Percentiles rank a stretch among this genome's conserved stretches.
These are phyloP conservation scores for Fremontodendron californicum DNA, from an alignment of 345 rosid species.

Conservation along the genomic window DNA sequence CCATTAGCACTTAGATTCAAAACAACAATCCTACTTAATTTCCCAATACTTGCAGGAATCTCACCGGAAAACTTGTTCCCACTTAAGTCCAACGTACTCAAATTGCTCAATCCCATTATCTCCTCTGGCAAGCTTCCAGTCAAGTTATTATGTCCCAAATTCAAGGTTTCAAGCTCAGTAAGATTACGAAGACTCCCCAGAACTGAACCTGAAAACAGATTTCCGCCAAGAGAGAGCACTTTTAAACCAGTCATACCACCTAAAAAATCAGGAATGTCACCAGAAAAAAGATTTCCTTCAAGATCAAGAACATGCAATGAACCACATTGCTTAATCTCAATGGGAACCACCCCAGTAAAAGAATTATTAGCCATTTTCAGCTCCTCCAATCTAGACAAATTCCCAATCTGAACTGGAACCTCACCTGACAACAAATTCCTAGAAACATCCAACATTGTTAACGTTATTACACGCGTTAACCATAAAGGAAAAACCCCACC, in stretches of 20 bases:
- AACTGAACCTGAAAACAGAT: conserved; percentile 61
- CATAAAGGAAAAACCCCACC: conserved; percentile 60
- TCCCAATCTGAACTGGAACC: conserved; percentile 60
- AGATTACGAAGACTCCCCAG: conserved; percentile 52
- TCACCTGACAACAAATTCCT: conserved; percentile 62
- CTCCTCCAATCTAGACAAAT: conserved; percentile 48
- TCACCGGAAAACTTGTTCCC: conserved; percentile 52
- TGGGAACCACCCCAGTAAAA: conserved; percentile 54
- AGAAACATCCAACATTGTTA: conserved; percentile 62
- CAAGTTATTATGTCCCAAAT: conserved; percentile 51
- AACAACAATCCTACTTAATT: conserved; percentile 38
- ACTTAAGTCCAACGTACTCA: conserved; percentile 70
- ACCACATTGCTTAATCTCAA: conserved; percentile 57
- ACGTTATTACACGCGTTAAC: conserved; percentile 41
- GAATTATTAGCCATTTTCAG: conserved; percentile 70
- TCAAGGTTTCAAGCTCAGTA: conserved; percentile 45
- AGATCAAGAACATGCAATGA: conserved; percentile 60
- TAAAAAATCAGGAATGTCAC: conserved; percentile 60
- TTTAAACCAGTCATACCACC: conserved; percentile 53
- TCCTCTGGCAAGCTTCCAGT: conserved; percentile 62
- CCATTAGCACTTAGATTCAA: conserved; percentile 56
- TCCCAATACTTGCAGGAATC: conserved; percentile 54
- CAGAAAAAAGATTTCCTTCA: conserved; percentile 60
- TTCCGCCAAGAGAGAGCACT: conserved; percentile 57
- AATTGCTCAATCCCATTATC: conserved; percentile 48